Evolutionary conservation across 768 basidiomycete genomes (phyloP).

Genomic region (Mycena polygramma): DNA sequence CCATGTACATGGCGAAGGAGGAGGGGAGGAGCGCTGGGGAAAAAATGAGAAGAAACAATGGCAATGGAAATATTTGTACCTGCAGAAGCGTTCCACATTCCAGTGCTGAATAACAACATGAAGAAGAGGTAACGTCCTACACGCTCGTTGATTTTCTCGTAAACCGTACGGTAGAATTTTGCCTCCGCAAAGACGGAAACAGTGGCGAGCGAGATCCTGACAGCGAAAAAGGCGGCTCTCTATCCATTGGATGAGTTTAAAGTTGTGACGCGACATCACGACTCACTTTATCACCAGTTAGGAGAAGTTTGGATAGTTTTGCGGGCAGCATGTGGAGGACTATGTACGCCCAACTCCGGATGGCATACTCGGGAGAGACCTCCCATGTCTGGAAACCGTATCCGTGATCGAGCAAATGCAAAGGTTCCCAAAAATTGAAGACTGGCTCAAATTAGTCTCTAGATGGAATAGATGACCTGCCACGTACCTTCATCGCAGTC

Average conservation of each 20-base stretch:
- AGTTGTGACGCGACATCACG: not conserved
- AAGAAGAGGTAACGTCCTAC: conserved; percentile 96
- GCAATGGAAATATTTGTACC: conserved; percentile 58
- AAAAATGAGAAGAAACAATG: conserved; percentile 15
- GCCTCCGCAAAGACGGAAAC: conserved; percentile 84
- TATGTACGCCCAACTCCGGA: conserved; percentile 96
- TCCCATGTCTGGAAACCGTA: conserved; percentile 99
- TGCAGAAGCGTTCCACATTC: conserved; percentile 94
- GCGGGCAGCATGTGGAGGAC: conserved; percentile 81
- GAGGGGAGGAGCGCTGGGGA: conserved; percentile 91
- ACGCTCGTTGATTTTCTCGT: conserved; percentile 85
- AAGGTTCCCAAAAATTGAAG: conserved; percentile 99
- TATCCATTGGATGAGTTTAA: conserved; percentile 47
- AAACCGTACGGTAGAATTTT: conserved; percentile 84
- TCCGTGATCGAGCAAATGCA: conserved; percentile 90
- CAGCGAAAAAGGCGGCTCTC: conserved; percentile 91
- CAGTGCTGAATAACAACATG: conserved; percentile 86
- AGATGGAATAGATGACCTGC: not conserved
- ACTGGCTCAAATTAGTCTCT: conserved; percentile 61
- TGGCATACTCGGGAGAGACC: conserved; percentile 89
- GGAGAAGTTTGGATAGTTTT: conserved; percentile 62
- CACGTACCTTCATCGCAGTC: conserved; percentile 95
- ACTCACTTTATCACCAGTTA: conserved; percentile 80
- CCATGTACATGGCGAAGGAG: conserved; percentile 94
- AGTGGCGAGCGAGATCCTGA: conserved; percentile 84